These are phyloP conservation scores for Bipolaris gigantea DNA, from an alignment of 2,329 filamentous ascomycete genomes.

Conservation along the genomic window DNA sequence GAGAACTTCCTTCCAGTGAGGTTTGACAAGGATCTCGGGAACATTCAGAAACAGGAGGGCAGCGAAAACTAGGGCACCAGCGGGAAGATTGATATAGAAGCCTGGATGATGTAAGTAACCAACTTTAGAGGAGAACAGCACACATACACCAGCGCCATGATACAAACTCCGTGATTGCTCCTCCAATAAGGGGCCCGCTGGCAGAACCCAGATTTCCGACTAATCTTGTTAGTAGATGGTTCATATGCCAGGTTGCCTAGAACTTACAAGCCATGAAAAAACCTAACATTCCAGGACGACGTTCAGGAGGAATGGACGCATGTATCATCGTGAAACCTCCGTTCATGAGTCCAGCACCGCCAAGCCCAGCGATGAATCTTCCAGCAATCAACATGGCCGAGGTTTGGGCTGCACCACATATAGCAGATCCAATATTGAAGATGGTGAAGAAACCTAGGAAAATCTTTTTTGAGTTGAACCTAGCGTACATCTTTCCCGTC, in stretches of 20 bases:
- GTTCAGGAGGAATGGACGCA: conserved; percentile 44
- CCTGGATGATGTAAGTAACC: conserved; percentile 3
- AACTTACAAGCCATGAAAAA: conserved; percentile 31
- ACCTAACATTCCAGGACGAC: conserved; percentile 50
- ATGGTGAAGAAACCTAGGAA: conserved; percentile 1
- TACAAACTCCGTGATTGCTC: conserved; percentile 46
- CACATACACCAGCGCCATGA: conserved; percentile 52
- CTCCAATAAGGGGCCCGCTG: conserved; percentile 54
- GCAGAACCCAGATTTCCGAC: conserved; percentile 32
- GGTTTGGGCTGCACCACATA: conserved; percentile 20
- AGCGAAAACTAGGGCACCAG: conserved; percentile 42
- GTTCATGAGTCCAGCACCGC: conserved; percentile 38
- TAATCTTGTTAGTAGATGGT: not conserved
- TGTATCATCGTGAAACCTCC: conserved; percentile 27
- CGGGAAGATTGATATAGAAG: conserved; percentile 43
- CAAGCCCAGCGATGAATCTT: conserved; percentile 18
- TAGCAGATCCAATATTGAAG: conserved; percentile 18
- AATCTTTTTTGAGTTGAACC: conserved; percentile 7
- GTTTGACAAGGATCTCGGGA: conserved; percentile 47
- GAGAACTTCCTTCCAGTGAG: conserved; percentile 50
- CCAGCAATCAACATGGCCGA: conserved; percentile 18
- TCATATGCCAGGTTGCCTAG: not conserved
- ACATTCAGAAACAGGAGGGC: conserved; percentile 52
- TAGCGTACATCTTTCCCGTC: conserved; percentile 22
- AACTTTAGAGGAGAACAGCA: not conserved